A percentile compares a stretch with the other conserved stretches of the same genome.
phyloP scores from a whole-genome alignment of 2,329 filamentous ascomycete species.

The Pseudonectria buxi region DNA sequence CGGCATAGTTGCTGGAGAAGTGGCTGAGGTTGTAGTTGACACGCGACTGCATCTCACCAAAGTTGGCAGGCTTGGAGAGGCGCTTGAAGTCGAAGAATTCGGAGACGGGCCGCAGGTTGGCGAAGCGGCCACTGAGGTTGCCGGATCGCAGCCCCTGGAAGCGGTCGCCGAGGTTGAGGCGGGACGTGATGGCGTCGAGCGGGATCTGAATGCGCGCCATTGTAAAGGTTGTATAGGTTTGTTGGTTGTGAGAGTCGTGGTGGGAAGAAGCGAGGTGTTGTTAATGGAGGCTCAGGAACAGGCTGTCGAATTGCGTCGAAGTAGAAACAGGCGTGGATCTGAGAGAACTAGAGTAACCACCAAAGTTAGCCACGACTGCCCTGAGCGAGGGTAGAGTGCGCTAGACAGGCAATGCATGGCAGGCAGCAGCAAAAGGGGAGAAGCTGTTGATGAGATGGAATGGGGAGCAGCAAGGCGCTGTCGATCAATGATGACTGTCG shows the following conservation, averaged over 20 bases:
- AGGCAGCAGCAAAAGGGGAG: too few relatives aligned
- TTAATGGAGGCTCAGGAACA: not conserved
- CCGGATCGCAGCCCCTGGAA: constrained; percentile 78
- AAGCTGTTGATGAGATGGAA: too few relatives aligned
- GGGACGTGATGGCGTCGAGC: constrained; percentile 82
- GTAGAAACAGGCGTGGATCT: too few relatives aligned
- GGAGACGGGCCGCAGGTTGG: constrained; percentile 82
- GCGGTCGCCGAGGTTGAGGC: constrained; percentile 77
- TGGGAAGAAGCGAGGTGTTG: constrained; percentile 4
- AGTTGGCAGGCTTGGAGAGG: constrained; percentile 87
- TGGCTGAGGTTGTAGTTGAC: constrained; percentile 96
- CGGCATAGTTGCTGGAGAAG: constrained; percentile 97
- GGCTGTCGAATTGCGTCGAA: too few relatives aligned
- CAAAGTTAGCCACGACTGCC: too few relatives aligned
- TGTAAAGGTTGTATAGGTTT: constrained; percentile 14
- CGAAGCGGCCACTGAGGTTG: constrained; percentile 73
- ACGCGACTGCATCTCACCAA: constrained; percentile 79
- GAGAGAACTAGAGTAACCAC: too few relatives aligned
- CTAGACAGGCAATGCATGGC: too few relatives aligned
- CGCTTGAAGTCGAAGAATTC: constrained; percentile 98
- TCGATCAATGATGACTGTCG: too few relatives aligned
- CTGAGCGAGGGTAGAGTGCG: too few relatives aligned
- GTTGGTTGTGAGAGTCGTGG: constrained; percentile 7
- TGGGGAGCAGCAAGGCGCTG: too few relatives aligned
- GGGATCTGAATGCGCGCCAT: constrained; percentile 93